phyloP scores from a whole-genome alignment of 2,329 filamentous ascomycete species.

The Stemphylium vesicarium region DNA sequence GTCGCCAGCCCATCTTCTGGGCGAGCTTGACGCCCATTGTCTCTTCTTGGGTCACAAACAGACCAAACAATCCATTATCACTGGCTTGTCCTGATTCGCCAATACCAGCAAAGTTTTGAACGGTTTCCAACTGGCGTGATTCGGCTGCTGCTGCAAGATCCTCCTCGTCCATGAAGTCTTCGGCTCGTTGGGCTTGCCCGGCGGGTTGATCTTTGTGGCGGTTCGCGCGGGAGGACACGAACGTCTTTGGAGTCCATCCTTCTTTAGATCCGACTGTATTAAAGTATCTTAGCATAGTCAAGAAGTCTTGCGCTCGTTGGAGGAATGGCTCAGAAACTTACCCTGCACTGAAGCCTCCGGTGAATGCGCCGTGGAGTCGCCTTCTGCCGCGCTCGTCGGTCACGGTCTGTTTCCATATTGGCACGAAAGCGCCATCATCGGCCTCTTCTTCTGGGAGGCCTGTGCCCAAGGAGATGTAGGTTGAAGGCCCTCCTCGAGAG shows the following conservation, averaged over 20 bases:
- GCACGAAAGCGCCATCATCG: slow-evolving; percentile 91
- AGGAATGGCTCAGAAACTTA: slow-evolving; percentile 56
- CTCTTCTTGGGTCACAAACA: slow-evolving; percentile 76
- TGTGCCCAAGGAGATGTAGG: slow-evolving; percentile 65
- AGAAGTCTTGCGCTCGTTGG: slow-evolving; percentile 36
- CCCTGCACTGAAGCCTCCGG: slow-evolving; percentile 95
- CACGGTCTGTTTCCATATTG: slow-evolving; percentile 98
- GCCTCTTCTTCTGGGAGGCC: slow-evolving; percentile 78
- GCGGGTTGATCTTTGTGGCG: slow-evolving; percentile 72
- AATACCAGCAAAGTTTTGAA: slow-evolving; percentile 75
- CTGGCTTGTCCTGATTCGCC: slow-evolving; percentile 67
- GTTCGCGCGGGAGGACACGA: slow-evolving; percentile 85
- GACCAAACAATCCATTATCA: slow-evolving; percentile 67
- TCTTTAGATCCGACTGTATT: slow-evolving; percentile 98
- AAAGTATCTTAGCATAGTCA: slow-evolving; percentile 73
- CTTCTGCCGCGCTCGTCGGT: slow-evolving; percentile 90
- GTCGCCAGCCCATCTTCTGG: slow-evolving; percentile 93
- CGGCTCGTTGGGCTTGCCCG: slow-evolving; percentile 65
- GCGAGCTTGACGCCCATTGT: slow-evolving; percentile 87
- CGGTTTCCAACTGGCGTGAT: slow-evolving; percentile 74
- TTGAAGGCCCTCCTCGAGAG: slow-evolving; percentile 64
- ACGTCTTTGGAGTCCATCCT: slow-evolving; percentile 92
- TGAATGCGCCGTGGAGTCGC: slow-evolving; percentile 93
- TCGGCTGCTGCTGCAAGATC: slow-evolving; percentile 88
- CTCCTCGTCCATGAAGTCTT: slow-evolving; percentile 99